Conservation (phyloP, 169 alveolate genomes). For the Eimeria acervulina region DNA sequence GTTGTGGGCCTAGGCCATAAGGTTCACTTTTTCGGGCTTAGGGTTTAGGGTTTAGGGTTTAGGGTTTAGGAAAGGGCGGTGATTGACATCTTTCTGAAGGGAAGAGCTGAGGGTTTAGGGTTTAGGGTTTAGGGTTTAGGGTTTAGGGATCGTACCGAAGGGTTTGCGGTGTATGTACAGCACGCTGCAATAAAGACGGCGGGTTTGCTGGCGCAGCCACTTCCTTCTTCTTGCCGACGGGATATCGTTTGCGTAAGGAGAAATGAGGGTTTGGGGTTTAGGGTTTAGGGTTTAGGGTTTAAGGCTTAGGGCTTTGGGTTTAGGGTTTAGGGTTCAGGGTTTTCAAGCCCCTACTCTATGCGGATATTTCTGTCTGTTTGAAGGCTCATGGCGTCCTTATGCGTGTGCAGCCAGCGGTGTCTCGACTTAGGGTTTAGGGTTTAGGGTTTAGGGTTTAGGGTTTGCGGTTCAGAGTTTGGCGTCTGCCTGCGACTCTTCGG, state of each 20-base stretch:
- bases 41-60: conserved; percentile 25
- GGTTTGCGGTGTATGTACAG: not conserved
- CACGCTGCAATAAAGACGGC: not conserved
- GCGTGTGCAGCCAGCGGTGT: not conserved
- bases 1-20: not conserved
- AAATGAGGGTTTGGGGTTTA: not conserved
- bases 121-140: conserved; percentile 1
- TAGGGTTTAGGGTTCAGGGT: not conserved
- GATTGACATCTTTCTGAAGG: not conserved
- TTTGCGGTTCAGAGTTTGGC: not conserved
- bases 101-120: not conserved
- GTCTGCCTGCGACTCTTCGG: conserved; percentile 23
- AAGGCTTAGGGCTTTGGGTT: not conserved
- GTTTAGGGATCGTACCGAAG: not conserved
- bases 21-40: not conserved
- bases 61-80: not conserved
- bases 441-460: not conserved
- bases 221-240: not conserved
- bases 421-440: not conserved
- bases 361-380: not conserved
- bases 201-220: not conserved
- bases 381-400: no score
- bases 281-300: conserved; percentile 7
- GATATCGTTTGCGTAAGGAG: not conserved
- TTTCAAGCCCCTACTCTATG: not conserved